Evolutionary conservation across 83 land plant species (phyloP).

Genomic region (Diphasiastrum complanatum): DNA sequence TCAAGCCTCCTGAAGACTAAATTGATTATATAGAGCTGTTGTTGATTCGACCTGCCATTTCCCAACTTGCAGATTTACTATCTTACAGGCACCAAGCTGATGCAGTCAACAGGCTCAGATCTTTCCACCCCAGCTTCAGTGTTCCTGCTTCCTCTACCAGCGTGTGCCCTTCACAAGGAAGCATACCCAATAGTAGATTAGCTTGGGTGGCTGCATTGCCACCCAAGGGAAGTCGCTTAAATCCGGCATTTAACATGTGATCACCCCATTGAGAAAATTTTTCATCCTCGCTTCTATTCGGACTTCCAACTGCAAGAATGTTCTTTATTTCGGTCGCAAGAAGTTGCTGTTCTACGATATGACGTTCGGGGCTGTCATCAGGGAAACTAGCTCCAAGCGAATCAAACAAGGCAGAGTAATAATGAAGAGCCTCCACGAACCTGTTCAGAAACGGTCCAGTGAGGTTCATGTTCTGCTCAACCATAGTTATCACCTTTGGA

Average conservation of each 20-base stretch:
- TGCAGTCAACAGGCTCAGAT: slow-evolving; percentile 79
- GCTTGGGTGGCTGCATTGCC: slow-evolving; percentile 95
- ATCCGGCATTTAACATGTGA: slow-evolving; percentile 64
- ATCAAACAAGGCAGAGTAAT: slow-evolving; percentile 93
- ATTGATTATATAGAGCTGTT: too few species aligned
- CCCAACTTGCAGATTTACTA: too few species aligned
- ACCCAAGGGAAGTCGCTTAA: slow-evolving; percentile 60
- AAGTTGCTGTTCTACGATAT: slow-evolving; percentile 89
- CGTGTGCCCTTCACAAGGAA: slow-evolving; percentile 79
- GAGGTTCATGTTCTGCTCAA: slow-evolving; percentile 84
- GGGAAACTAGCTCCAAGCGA: slow-evolving; percentile 85
- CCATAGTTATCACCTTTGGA: slow-evolving; percentile 86
- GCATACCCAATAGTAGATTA: slow-evolving; percentile 77
- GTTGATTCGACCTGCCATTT: too few species aligned
- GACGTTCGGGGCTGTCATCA: slow-evolving; percentile 79
- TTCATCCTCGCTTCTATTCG: slow-evolving; percentile 58
- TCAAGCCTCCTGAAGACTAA: too few species aligned
- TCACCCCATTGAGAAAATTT: slow-evolving; percentile 81
- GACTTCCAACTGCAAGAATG: slow-evolving; percentile 77
- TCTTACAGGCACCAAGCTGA: too few species aligned
- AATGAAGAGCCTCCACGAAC: slow-evolving; percentile 90
- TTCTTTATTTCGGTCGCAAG: slow-evolving; percentile 80
- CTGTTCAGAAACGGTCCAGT: slow-evolving; percentile 67
- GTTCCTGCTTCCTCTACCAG: slow-evolving; percentile 77
- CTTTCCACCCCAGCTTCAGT: slow-evolving; percentile 94